Percentiles rank a stretch among this genome's conserved stretches.
Evolutionary conservation across 1,139 yeast species (phyloP).

Genomic region (Hemisphaericaspora xylanilytica): DNA sequence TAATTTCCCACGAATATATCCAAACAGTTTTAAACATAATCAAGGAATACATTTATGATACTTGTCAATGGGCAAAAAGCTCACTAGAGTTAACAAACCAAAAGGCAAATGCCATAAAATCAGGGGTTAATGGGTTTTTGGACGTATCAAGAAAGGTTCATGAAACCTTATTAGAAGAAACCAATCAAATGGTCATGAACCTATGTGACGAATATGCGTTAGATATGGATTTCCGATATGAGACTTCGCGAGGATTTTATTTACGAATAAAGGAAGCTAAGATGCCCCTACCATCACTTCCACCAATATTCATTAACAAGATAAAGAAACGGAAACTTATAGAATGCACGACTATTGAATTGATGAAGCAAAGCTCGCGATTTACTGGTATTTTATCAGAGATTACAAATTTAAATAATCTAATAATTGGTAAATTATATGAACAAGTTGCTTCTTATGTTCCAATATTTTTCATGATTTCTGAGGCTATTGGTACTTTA

Average conservation of each 20-base stretch:
- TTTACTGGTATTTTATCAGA: slow-evolving; percentile 38
- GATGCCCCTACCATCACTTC: slow-evolving; percentile 16
- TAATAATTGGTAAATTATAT: slow-evolving; percentile 30
- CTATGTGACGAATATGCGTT: slow-evolving; percentile 21
- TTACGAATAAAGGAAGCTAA: slow-evolving; percentile 23
- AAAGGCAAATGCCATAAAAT: slow-evolving; percentile 41
- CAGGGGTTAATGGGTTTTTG: slow-evolving; percentile 44
- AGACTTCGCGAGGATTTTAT: slow-evolving; percentile 36
- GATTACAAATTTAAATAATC: slow-evolving; percentile 39
- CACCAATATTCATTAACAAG: slow-evolving; percentile 32
- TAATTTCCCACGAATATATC: slow-evolving; percentile 24
- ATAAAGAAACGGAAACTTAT: slow-evolving; percentile 25
- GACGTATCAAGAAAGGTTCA: slow-evolving; percentile 45
- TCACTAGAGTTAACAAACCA: slow-evolving; percentile 42
- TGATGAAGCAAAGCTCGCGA: slow-evolving; percentile 41
- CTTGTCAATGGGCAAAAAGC: slow-evolving; percentile 39
- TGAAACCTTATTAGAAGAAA: slow-evolving; percentile 34
- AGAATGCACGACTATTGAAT: slow-evolving; percentile 41
- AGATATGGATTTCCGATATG: slow-evolving; percentile 30
- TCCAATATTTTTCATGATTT: slow-evolving; percentile 38
- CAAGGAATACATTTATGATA: slow-evolving; percentile 33
- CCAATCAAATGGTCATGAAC: slow-evolving; percentile 21
- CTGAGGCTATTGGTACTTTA: slow-evolving; percentile 43
- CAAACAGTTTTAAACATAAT: slow-evolving; percentile 21
- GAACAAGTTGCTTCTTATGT: slow-evolving; percentile 22